These are phyloP conservation scores for Gracilaria domingensis DNA, from an alignment of 23 red algal species.

Conservation along the genomic window DNA sequence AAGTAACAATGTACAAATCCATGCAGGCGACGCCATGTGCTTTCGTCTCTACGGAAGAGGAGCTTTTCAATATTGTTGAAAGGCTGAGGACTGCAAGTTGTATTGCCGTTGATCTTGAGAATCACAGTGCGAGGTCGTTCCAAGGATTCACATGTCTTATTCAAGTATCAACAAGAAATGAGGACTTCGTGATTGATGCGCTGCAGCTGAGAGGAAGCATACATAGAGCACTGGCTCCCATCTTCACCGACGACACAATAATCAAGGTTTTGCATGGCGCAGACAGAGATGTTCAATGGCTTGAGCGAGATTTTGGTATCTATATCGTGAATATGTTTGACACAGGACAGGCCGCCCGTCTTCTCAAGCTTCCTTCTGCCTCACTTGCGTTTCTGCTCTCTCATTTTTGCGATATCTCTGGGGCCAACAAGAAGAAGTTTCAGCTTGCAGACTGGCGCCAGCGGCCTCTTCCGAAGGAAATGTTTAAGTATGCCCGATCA, in stretches of 20 bases:
- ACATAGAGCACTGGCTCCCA: slow-evolving; percentile 51
- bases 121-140: slow-evolving; percentile 87
- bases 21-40: slow-evolving; percentile 43
- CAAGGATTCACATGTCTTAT: slow-evolving; percentile 98
- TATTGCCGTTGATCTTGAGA: slow-evolving; percentile 95
- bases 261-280: slow-evolving; percentile 94
- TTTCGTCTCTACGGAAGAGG: slow-evolving; percentile 66
- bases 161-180: slow-evolving; percentile 83
- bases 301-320: slow-evolving; percentile 96
- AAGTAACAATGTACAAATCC: slow-evolving; percentile 32
- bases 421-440: slow-evolving; percentile 76
- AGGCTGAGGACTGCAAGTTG: slow-evolving; percentile 28
- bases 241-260: slow-evolving; percentile 80
- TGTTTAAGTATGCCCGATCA: slow-evolving; percentile 90
- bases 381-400: slow-evolving; percentile 83
- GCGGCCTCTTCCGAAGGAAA: slow-evolving; percentile 84
- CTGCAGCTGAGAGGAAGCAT: slow-evolving; percentile 71
- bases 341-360: slow-evolving; percentile 81
- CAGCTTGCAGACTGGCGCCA: slow-evolving; percentile 95
- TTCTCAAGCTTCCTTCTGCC: slow-evolving; percentile 63
- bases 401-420: slow-evolving; percentile 45
- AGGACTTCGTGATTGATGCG: slow-evolving; percentile 93
- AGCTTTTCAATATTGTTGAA: slow-evolving; percentile 55
- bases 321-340: slow-evolving; percentile 96
- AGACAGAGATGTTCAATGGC: slow-evolving; percentile 88